A percentile compares a stretch with the other conserved stretches of the same genome.
These are phyloP conservation scores for Primulina huaijiensis DNA, from an alignment of 257 asterid genomes.

Conservation along the genomic window DNA sequence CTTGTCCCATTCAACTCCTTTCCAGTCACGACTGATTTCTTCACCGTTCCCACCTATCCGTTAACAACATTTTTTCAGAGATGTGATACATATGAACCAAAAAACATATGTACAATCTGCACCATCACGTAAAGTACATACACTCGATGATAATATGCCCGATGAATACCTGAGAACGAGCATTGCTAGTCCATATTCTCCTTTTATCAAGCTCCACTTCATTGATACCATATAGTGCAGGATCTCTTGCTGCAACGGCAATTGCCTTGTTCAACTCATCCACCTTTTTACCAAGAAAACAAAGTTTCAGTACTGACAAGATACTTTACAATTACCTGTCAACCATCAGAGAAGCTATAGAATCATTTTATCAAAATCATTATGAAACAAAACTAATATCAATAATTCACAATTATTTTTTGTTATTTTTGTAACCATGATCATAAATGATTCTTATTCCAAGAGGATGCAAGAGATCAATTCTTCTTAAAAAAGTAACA, in stretches of 20 bases:
- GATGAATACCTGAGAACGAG: constrained; percentile 72
- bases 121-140: constrained; percentile 8
- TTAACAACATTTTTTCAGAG: constrained; percentile 6
- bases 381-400: neutral
- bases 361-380: constrained; percentile 4
- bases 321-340: constrained; percentile 17
- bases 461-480: constrained; percentile 2
- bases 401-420: neutral
- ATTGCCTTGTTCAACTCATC: constrained; percentile 95
- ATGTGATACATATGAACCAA: constrained; percentile 16
- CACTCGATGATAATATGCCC: neutral
- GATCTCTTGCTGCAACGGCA: constrained; percentile 83
- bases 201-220: constrained; percentile 81
- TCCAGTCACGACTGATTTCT: constrained; percentile 58
- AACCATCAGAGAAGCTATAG: constrained; percentile 1
- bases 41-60: constrained; percentile 72
- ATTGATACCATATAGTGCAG: constrained; percentile 68
- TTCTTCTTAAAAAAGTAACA: neutral
- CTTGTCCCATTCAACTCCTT: constrained; percentile 60
- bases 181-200: constrained; percentile 89
- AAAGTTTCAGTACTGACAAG: constrained; percentile 40
- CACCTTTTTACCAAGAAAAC: constrained; percentile 71
- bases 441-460: constrained; percentile 5
- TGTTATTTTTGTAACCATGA: constrained; percentile 11
- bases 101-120: constrained; percentile 14